Evolutionary conservation across 208 protist genomes (phyloP), one percentile per base, ranked within the genome.

Genomic region (Naegleria fowleri): DNA sequence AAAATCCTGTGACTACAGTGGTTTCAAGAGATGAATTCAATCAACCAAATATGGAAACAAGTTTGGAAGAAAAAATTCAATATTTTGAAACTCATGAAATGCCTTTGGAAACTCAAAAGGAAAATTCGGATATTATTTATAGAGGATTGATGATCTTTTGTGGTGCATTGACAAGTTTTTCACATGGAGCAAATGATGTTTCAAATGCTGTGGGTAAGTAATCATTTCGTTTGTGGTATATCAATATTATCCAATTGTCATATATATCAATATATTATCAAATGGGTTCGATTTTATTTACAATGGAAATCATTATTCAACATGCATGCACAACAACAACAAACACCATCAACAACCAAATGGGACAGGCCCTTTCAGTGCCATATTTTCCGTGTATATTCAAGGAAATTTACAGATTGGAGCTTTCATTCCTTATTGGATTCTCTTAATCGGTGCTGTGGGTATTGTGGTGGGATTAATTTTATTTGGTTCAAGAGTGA

Each of bases 61-160:
- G n/a, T n/a, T n/a, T 83, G 19, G 75, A 83, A 15, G n/a, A 83
- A n/a, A 83, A 22, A 15, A 39, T 4, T 15, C 19, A 83, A 40
- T n/a, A 83, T 15, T 40, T 40, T n/a, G 75, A 83, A 15, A 38
- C 75, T 83, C n/a, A 40, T n/a, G 55, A 67, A 67, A 67, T 67
- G 22, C 9, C 75, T 15, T 38, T 40, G 19, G 22, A n/a, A 83
- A 83, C 75, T 36, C 75, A 40, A 83, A 83, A 40, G 4, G n/a
- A 83, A 4, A n/a, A n/a, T n/a, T 83, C 75, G 7, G 11, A 83
- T 40, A 93, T 89, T 29, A 94, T 96, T 83, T 97, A 95, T 92
- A 94, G 94, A 86, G 95, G 95, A 90, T 93, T 97, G n/a, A 95
- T 96, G 92, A 92, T 97, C 13, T 96, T 97, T 91, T 96, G 95